A percentile compares a stretch with the other conserved stretches of the same genome.
Evolutionary conservation across 768 basidiomycete species (phyloP).

Genomic region (Amanita rubescens): DNA sequence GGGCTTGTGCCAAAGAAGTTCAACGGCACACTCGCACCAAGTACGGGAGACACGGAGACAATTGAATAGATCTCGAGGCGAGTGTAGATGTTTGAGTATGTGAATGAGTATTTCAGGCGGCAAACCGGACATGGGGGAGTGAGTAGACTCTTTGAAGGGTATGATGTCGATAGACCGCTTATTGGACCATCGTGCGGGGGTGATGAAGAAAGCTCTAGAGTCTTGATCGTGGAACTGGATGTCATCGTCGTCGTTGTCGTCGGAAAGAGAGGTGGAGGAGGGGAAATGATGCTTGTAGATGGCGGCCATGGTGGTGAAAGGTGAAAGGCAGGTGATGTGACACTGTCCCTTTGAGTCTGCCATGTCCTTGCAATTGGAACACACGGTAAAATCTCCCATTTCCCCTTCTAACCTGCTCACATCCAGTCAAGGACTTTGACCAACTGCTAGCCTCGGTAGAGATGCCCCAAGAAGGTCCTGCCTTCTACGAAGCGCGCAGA

Average conservation of each 20-base stretch:
- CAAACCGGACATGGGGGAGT: slow-evolving; percentile 57
- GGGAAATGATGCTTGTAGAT: slow-evolving; percentile 54
- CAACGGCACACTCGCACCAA: slow-evolving; percentile 96
- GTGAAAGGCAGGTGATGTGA: slow-evolving; percentile 11
- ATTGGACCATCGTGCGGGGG: slow-evolving; percentile 65
- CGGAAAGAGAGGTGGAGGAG: slow-evolving; percentile 73
- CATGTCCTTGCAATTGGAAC: slow-evolving; percentile 4
- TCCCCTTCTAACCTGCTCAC: neutral
- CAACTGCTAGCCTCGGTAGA: slow-evolving; percentile 27
- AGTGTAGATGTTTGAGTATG: slow-evolving; percentile 78
- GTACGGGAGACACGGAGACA: slow-evolving; percentile 76
- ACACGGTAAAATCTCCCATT: neutral
- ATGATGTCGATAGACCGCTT: slow-evolving; percentile 19
- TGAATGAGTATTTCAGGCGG: slow-evolving; percentile 92
- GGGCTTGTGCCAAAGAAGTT: slow-evolving; percentile 93
- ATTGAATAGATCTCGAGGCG: slow-evolving; percentile 64
- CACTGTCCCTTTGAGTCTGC: slow-evolving; percentile 11
- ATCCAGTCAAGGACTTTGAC: slow-evolving; percentile 28
- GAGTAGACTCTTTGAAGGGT: slow-evolving; percentile 20
- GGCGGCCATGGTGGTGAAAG: slow-evolving; percentile 29
- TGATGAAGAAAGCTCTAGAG: slow-evolving; percentile 35
- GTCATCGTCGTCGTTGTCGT: slow-evolving; percentile 61
- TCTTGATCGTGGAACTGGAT: slow-evolving; percentile 37
- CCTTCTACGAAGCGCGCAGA: slow-evolving; percentile 55
- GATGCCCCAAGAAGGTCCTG: slow-evolving; percentile 58